Percentiles rank a stretch among this genome's conserved stretches.
phyloP scores from a whole-genome alignment of 192 early-diverging fungal genomes.

The Coemansia sp. region DNA sequence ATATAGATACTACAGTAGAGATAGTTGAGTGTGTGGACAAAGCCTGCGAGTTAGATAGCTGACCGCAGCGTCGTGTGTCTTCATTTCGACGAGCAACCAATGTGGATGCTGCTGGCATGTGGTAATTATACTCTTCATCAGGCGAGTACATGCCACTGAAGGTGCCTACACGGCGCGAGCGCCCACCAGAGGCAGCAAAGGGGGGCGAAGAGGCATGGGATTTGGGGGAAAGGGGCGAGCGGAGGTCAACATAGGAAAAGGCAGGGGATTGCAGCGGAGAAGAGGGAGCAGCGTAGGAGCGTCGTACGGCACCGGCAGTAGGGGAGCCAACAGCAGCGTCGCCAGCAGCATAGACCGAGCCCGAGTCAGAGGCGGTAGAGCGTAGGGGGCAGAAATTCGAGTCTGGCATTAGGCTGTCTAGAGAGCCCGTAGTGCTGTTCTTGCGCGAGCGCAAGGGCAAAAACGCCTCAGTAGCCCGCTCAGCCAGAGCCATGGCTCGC shows the following conservation, averaged over 20 bases:
- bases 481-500: conserved; percentile 24
- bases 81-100: conserved; percentile 7
- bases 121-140: background rate
- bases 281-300: conserved; percentile 5
- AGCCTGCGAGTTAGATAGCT: conserved; percentile 30
- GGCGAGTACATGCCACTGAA: conserved; percentile 7
- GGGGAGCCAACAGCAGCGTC: background rate
- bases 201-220: conserved; percentile 7
- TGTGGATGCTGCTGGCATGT: background rate
- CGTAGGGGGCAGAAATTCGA: conserved; percentile 3
- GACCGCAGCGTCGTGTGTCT: background rate
- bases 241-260: conserved; percentile 30
- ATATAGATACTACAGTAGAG: conserved; percentile 45
- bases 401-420: conserved; percentile 20
- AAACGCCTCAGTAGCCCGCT: conserved; percentile 5
- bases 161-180: conserved; percentile 30
- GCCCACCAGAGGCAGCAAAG: conserved; percentile 3
- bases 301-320: background rate
- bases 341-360: conserved; percentile 12
- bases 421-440: conserved; percentile 11
- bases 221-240: conserved; percentile 16
- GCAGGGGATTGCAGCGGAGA: conserved; percentile 24
- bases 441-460: conserved; percentile 10
- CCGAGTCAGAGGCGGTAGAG: conserved; percentile 13
- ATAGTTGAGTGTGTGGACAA: conserved; percentile 30